Conservation (phyloP, 2,329 filamentous ascomycete species). For the Apiospora marii region DNA sequence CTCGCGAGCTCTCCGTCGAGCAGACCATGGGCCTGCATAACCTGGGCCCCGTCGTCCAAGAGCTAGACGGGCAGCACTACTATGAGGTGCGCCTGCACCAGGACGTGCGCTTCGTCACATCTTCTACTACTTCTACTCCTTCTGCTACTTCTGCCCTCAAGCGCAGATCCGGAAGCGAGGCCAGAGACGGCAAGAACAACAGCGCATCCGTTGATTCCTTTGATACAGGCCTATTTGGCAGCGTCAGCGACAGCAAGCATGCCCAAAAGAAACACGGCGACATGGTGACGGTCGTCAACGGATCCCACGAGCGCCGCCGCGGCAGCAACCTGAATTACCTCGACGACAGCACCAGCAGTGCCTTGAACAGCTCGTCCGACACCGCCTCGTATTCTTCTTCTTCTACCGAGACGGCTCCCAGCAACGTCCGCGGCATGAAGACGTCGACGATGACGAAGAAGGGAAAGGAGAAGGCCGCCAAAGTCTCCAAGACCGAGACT, state of each 20-base stretch:
- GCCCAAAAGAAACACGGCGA: not conserved
- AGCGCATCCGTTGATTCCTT: not conserved
- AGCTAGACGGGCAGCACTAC: constrained; percentile 31
- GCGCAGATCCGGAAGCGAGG: not conserved
- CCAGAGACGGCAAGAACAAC: not conserved
- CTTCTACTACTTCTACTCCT: not conserved
- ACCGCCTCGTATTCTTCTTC: not conserved
- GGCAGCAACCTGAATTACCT: not conserved
- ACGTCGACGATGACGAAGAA: constrained; percentile 8
- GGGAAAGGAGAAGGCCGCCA: not conserved
- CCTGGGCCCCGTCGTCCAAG: constrained; percentile 42
- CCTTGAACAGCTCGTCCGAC: not conserved
- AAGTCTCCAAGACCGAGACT: constrained; percentile 14
- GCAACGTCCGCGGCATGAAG: not conserved
- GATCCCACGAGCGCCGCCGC: not conserved
- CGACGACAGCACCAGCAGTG: not conserved
- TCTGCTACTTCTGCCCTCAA: not conserved
- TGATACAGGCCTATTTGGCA: not conserved
- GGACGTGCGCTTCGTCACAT: constrained; percentile 13
- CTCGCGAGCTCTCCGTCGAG: constrained; percentile 49
- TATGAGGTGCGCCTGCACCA: constrained; percentile 40
- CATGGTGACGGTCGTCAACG: not conserved
- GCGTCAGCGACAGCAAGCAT: not conserved
- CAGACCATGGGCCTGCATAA: constrained; percentile 50
- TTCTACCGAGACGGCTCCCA: not conserved